Evolutionary conservation across 1,284 basidiomycete genomes (phyloP), one percentile per base, ranked within the genome.

Genomic region (Cystobasidiaceae sp.): DNA sequence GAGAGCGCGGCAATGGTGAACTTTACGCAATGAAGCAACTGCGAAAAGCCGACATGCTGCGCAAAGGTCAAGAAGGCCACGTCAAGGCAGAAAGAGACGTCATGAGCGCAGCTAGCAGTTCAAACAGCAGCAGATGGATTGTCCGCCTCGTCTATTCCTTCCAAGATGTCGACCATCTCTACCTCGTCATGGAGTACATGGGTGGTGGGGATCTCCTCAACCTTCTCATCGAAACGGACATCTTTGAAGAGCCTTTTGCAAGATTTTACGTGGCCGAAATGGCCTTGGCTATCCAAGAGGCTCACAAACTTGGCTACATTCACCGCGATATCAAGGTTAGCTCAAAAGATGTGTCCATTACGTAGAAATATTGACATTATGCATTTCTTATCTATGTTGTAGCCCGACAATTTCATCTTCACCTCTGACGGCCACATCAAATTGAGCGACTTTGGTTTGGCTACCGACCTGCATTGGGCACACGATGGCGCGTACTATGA

Each of bases 21-120:
- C 80, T 97, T 46, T 96, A 87, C 74, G 93, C 93, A 49, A 97
- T 98, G 91, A 98, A 97, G 78, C 89, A 93, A 89, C 81, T 96
- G 73, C 85, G 93, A 60, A 98, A 97, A 80, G 86, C 86, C 65
- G 93, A 97, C 77, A 97, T 97, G 92, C 82, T 97, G 71, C 86
- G 90, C 51, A 94, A 94, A 79, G 92, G 90, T n/a, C 94, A 97
- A 78, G 93, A 97, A 80, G 93, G 93, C 2, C 92, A 93, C 76
- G 88, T 93, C 71, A 85, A 90, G 34, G 91, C 92, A 34, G 90
- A 94, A 75, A 84, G 91, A 73, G 90, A 94, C 73, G 81, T 93
- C 58, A 84, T 93, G 71, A 89, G 88, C 78, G 86, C 87, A 37
- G 90, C 77, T 1, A 71, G 70, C 19, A 74, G 71, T 0, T 61